Evolutionary conservation across 192 early-diverging fungal genomes (phyloP), one percentile per base, ranked within the genome.

Genomic region (Mortierella antarctica): DNA sequence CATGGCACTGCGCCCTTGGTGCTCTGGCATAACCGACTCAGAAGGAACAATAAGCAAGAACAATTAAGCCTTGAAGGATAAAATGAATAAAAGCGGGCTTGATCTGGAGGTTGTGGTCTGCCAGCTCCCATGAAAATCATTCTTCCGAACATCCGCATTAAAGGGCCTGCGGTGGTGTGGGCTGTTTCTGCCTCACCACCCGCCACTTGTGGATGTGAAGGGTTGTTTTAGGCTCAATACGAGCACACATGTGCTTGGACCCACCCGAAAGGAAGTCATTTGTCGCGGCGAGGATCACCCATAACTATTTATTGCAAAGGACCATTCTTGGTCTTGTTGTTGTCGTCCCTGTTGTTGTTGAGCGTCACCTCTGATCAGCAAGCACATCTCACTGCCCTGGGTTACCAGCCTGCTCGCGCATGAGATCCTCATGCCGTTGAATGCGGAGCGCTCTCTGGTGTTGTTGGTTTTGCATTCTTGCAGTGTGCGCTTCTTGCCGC

Each of bases 141-240:
- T 98, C 77, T 62, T 92, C 48, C 73, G 96, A 85, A 94, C 93
- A 83, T 99, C 44, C 92, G 95, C 6, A 95, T 97, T 67, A 82
- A 83, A 49, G 94, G 95, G 31, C 86, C 94, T 51, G 93, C 98
- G 5, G 86, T 76, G 18, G 88, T 3, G 31, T 31, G 31, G 31
- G 31, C 31, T 31, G 31, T 31, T 31, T 31, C 31, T 31, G 31
- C 31, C 31, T 31, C 31, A 90, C 1, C 93, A 97, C 73, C 98
- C 96, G 53, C 97, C 98, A 42, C 84, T 98, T 21, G 85, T 85
- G 46, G 97, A 99, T 73, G 79, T 90, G 52, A 86, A 89, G 74
- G 97, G 98, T 5, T 91, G 83, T 50, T 98, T 93, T 83, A 98
- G 5, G 98, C 97, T 14, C 98, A 99, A 87, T 97, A 88, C 72